phyloP scores from a whole-genome alignment of 1,139 yeast species.

The Casaregolazyma suthepensis region DNA sequence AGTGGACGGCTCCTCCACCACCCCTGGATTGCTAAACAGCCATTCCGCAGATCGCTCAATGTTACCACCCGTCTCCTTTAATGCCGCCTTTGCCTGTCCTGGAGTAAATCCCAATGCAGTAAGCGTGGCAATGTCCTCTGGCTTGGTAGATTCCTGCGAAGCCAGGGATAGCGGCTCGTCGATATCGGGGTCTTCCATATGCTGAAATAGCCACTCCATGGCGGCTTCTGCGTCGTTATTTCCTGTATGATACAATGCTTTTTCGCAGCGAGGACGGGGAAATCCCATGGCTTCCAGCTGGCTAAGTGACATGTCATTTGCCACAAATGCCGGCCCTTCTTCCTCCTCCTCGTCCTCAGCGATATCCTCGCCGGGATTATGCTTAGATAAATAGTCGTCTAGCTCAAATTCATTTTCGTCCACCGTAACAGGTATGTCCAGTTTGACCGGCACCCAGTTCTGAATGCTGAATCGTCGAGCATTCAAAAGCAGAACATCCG shows the following conservation, averaged over 20 bases:
- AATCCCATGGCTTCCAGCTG: constrained; percentile 82
- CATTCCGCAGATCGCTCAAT: constrained; percentile 81
- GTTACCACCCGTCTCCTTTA: constrained; percentile 51
- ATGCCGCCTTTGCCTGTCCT: constrained; percentile 62
- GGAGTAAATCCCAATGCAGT: constrained; percentile 72
- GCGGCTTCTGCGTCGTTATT: constrained; percentile 68
- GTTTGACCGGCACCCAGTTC: constrained; percentile 87
- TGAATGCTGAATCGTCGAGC: constrained; percentile 76
- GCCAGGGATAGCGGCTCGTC: constrained; percentile 50
- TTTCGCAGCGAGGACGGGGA: constrained; percentile 55
- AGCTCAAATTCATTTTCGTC: constrained; percentile 44
- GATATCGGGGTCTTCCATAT: constrained; percentile 77
- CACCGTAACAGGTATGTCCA: constrained; percentile 62
- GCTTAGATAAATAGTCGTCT: constrained; percentile 35
- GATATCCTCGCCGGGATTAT: constrained; percentile 41
- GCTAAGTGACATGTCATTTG: constrained; percentile 51
- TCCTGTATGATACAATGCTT: constrained; percentile 69
- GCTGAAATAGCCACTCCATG: constrained; percentile 85
- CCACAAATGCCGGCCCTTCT: constrained; percentile 36
- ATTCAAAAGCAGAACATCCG: constrained; percentile 62
- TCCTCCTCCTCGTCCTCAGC: constrained; percentile 35
- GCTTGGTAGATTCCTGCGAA: constrained; percentile 6
- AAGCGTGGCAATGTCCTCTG: constrained; percentile 45
- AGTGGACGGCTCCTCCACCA: constrained; percentile 21
- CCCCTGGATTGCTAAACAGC: constrained; percentile 71